phyloP scores from a whole-genome alignment of 1,284 basidiomycete species.

The Ganoderma resinaceum region DNA sequence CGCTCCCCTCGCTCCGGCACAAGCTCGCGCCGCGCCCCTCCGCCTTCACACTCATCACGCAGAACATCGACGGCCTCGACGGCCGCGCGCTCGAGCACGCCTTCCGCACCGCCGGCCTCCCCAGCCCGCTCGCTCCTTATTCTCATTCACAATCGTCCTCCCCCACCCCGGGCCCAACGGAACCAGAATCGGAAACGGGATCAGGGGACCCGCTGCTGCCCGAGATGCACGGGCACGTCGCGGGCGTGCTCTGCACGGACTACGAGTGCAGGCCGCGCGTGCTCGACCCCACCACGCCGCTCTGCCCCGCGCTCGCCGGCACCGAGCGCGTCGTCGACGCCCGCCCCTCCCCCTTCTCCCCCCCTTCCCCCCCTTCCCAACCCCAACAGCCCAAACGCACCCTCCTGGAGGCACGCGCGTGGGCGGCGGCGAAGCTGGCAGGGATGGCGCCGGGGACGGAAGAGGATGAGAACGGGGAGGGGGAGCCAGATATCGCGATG shows the following conservation, averaged over 20 bases:
- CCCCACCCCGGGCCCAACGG: neutral
- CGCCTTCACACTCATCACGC: conserved; percentile 61
- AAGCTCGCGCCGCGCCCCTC: conserved; percentile 49
- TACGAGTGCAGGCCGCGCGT: conserved; percentile 48
- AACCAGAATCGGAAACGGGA: neutral
- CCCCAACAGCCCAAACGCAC: conserved; percentile 9
- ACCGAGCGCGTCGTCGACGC: conserved; percentile 53
- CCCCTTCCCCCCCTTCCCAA: neutral
- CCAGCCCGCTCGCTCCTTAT: conserved; percentile 3
- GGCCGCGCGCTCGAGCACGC: conserved; percentile 13
- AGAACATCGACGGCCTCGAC: conserved; percentile 67
- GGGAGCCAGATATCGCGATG: conserved; percentile 50
- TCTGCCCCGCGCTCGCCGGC: conserved; percentile 55
- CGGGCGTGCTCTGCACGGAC: conserved; percentile 57
- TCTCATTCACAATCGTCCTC: neutral
- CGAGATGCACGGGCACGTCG: conserved; percentile 69
- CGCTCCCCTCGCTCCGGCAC: conserved; percentile 32
- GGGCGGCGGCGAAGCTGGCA: conserved; percentile 20
- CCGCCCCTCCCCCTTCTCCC: neutral
- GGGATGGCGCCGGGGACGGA: neutral
- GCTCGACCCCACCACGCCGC: conserved; percentile 51
- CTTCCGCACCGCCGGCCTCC: neutral
- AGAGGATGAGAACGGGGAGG: conserved; percentile 23
- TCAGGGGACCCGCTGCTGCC: conserved; percentile 41
- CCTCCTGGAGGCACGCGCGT: conserved; percentile 17